Evolutionary conservation across 192 early-diverging fungal genomes (phyloP), one percentile per base, ranked within the genome.

Genomic region (Linnemannia schmuckeri): DNA sequence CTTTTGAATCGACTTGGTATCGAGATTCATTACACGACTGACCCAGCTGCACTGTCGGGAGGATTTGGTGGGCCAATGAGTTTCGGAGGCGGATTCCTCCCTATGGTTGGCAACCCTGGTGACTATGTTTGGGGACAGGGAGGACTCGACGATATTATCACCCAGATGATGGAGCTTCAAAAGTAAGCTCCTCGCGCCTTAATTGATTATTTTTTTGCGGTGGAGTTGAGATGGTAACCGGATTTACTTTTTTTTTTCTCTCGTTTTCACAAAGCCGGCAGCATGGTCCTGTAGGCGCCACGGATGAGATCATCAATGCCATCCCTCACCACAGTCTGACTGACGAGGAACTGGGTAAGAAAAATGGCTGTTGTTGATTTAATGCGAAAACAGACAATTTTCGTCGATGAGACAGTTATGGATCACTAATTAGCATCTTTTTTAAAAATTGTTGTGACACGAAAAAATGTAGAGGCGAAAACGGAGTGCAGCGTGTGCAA

Each of bases 111-210:
- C 22, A 80, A 95, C 69, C 90, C 94, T 40, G 92, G 93, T 63
- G 97, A 99, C 89, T 99, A 99, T 88, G 98, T 92, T 10, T 96
- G 96, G 89, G 95, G 96, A 42, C 94, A 95, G 57, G 83, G 89
- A 76, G 96, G 94, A 27, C 90, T 97, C 27, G 98, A 99, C 87
- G 94, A 96, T 82, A 96, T 99, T 74, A 96, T 99, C 63, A 93
- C 96, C 12, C 96, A 95, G 76, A 87, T 95, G 83, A 95, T 96
- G 95, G 95, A 96, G 70, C 93, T 95, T 74, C 90, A 90, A 77
- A 90, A 89, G 92, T 93, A 90, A 82, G 76, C 2, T 37, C 18
- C 2, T 37, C 6, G 74, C 8, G 47, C n/a, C 5, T 33, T 46
- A 73, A 68, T 33, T 47, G 55, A 72, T 30, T 38, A 30, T 70